Evolutionary conservation across 2,329 filamentous ascomycete genomes (phyloP), one percentile per base, ranked within the genome.

Genomic region (Cladophialophora psammophila): DNA sequence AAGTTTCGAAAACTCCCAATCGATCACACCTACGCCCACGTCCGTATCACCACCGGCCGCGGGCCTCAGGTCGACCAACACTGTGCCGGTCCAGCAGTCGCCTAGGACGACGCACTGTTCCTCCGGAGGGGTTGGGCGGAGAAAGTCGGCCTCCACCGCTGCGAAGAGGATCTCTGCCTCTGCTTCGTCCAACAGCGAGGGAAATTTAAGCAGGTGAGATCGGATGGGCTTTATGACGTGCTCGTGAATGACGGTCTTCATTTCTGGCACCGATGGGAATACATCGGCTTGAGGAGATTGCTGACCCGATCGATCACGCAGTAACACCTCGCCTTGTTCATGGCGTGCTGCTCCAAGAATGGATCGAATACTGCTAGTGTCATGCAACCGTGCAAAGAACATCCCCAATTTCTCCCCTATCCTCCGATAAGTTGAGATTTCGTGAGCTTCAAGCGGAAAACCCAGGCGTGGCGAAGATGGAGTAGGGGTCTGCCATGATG

Each of bases 1-100:
- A n/a, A 63, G 34, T n/a, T 35, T 59, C 34, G 64, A 40, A 45
- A 67, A 67, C 35, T 67, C 64, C 64, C 64, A 67, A 31, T 67
- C 64, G n/a, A 67, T 67, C 20, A 67, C 52, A 6, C 38, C 64
- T 5, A 64, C 32, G 5, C 42, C 45, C 15, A 48, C 60, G 38
- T 42, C 15, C 48, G 15, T 2, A 34, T 56, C 60, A 34, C n/a
- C 10, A 48, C 63, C 31, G 20, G 18, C 15, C 31, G 2, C 56
- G 8, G 13, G 36, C 5, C 56, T 32, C 12, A 42, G 34, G n/a
- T 60, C 45, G 34, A 67, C 45, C 26, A 67, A 42, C 38, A 67
- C 40, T 59, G 64, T 52, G 31, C 64, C 60, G 4, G 60, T 67
- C 64, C 64, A 67, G 12, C 60, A 67, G 34, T 64, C 60, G 34